Percentiles rank a stretch among this genome's conserved stretches.
Conservation (phyloP, 768 basidiomycete genomes). For the Kwoniella shandongensis region DNA sequence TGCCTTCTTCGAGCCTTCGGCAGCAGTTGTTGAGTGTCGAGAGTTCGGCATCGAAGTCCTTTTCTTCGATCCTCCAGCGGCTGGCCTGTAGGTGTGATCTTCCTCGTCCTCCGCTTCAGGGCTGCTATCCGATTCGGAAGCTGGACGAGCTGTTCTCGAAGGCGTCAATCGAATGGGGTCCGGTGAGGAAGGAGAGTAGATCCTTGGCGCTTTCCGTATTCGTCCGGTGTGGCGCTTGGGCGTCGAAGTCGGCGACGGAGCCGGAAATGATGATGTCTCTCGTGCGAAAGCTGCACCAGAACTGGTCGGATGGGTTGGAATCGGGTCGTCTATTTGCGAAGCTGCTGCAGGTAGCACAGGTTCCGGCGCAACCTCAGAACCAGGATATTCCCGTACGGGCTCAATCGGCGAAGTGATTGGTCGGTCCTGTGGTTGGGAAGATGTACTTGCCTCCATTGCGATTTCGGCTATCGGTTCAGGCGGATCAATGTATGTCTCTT, state of each 20-base stretch:
- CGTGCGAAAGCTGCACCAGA: constrained; percentile 5
- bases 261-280: neutral
- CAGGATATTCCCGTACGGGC: neutral
- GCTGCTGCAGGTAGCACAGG: too few species aligned
- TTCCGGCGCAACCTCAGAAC: neutral
- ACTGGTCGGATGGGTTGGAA: neutral
- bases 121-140: constrained; percentile 1
- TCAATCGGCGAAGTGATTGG: neutral
- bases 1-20: too few species aligned
- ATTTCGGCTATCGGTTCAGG: neutral
- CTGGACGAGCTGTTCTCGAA: neutral
- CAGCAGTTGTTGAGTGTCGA: too few species aligned
- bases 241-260: neutral
- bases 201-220: too few species aligned
- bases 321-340: neutral
- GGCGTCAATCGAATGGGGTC: constrained; percentile 1
- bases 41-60: too few species aligned
- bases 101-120: neutral
- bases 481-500: neutral
- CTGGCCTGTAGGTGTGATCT: constrained; percentile 12
- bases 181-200: too few species aligned
- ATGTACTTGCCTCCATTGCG: too few species aligned
- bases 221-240: neutral
- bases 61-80: neutral
- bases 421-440: neutral